Percentiles rank a stretch among this genome's conserved stretches.
Evolutionary conservation across 2,329 filamentous ascomycete genomes (phyloP).

Genomic region (Clonostachys rosea): DNA sequence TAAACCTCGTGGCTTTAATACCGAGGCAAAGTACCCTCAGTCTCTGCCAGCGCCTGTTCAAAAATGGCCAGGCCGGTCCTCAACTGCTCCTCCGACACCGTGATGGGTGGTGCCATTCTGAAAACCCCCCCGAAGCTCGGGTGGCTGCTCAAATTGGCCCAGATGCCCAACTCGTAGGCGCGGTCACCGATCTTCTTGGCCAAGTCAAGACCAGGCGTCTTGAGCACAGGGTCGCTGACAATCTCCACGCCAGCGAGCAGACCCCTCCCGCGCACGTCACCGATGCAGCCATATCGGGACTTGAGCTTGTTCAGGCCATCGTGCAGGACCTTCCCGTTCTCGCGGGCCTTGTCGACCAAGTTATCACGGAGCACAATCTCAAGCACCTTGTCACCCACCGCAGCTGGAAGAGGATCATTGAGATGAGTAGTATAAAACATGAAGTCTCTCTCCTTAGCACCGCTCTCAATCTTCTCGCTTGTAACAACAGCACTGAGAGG

Average conservation of each 20-base stretch:
- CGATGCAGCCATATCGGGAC: slow-evolving; percentile 53
- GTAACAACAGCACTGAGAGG: slow-evolving; percentile 55
- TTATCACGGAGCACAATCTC: slow-evolving; percentile 55
- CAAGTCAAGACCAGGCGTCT: slow-evolving; percentile 38
- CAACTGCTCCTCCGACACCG: slow-evolving; percentile 44
- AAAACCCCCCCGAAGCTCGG: slow-evolving; percentile 52
- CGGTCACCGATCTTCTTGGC: slow-evolving; percentile 38
- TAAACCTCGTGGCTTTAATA: slow-evolving; percentile 7
- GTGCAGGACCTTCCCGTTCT: slow-evolving; percentile 39
- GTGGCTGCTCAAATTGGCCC: slow-evolving; percentile 50
- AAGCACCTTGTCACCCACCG: slow-evolving; percentile 56
- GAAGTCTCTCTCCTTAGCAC: slow-evolving; percentile 41
- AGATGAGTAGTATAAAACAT: slow-evolving; percentile 58
- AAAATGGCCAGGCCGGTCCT: slow-evolving; percentile 47
- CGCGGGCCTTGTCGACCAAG: slow-evolving; percentile 37
- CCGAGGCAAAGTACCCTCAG: slow-evolving; percentile 19
- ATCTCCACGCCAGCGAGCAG: slow-evolving; percentile 56
- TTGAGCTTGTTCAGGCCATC: slow-evolving; percentile 38
- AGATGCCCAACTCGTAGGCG: slow-evolving; percentile 47
- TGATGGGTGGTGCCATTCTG: slow-evolving; percentile 56
- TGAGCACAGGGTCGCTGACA: slow-evolving; percentile 42
- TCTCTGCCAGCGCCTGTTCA: slow-evolving; percentile 45
- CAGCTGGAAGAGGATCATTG: slow-evolving; percentile 56
- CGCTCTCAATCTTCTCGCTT: slow-evolving; percentile 43
- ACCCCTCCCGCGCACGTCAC: slow-evolving; percentile 55